Conservation (phyloP, 129 eudicot genomes). For the Pittosporum tobira region DNA sequence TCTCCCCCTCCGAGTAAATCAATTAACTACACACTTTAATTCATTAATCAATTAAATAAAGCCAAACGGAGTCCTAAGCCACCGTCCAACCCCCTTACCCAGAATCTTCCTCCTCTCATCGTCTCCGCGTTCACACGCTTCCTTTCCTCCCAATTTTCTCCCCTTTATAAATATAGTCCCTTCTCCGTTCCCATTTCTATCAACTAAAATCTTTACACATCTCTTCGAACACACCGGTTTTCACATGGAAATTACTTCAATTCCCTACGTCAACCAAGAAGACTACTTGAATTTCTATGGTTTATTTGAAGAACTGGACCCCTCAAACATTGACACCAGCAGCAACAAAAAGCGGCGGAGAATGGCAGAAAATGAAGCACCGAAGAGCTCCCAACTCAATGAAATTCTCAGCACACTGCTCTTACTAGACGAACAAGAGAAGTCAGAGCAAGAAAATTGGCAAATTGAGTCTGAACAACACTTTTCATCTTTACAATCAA, state of each 20-base stretch:
- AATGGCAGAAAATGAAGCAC: neutral
- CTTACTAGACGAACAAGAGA: conserved; percentile 14
- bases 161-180: conserved; percentile 1
- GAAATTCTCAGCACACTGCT: conserved; percentile 19
- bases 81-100: neutral
- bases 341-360: conserved; percentile 20
- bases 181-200: neutral
- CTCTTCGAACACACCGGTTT: neutral
- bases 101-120: conserved; percentile 4
- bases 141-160: neutral
- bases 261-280: conserved; percentile 39
- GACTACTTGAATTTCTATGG: conserved; percentile 37
- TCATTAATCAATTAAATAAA: too few species aligned
- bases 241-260: conserved; percentile 47
- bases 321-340: neutral
- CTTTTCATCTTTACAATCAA: neutral
- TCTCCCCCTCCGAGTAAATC: too few species aligned
- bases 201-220: neutral
- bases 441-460: neutral
- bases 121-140: conserved; percentile 30
- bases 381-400: conserved; percentile 9
- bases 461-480: neutral
- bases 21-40: too few species aligned
- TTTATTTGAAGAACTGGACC: conserved; percentile 44
- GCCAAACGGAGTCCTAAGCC: too few species aligned